A percentile compares a stretch with the other conserved stretches of the same genome.
phyloP scores from a whole-genome alignment of 1,139 yeast species.

The Geotrichum restrictum region DNA sequence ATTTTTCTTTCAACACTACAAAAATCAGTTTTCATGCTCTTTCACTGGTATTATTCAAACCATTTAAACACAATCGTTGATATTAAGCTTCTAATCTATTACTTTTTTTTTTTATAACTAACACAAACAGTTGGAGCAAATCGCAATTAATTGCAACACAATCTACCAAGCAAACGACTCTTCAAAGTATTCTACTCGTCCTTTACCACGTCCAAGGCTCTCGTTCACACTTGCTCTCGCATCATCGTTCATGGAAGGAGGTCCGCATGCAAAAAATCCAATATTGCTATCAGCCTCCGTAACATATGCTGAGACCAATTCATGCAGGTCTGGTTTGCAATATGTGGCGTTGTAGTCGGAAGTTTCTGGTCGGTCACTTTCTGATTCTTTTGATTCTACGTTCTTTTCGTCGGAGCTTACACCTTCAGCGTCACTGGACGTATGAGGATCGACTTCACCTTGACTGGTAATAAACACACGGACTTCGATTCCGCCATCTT shows the following conservation, averaged over 20 bases:
- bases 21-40: no score
- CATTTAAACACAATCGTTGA: no score
- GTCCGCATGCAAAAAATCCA: constrained; percentile 40
- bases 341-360: constrained; percentile 2
- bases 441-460: constrained; percentile 4
- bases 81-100: no score
- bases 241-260: constrained; percentile 40
- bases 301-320: constrained; percentile 4
- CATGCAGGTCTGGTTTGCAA: constrained; percentile 15
- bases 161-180: constrained; percentile 46
- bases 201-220: constrained; percentile 22
- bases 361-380: not conserved
- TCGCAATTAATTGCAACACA: no score
- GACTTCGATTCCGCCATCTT: constrained; percentile 35
- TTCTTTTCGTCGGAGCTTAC: not conserved
- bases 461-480: constrained; percentile 36
- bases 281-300: constrained; percentile 36
- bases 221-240: constrained; percentile 34
- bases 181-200: constrained; percentile 41
- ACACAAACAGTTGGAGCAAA: no score
- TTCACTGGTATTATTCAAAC: no score
- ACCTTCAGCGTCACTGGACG: not conserved
- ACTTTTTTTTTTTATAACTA: no score
- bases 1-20: no score
- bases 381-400: not conserved